Conservation (phyloP, 768 basidiomycete genomes). For the Pleurotus ostreatus region DNA sequence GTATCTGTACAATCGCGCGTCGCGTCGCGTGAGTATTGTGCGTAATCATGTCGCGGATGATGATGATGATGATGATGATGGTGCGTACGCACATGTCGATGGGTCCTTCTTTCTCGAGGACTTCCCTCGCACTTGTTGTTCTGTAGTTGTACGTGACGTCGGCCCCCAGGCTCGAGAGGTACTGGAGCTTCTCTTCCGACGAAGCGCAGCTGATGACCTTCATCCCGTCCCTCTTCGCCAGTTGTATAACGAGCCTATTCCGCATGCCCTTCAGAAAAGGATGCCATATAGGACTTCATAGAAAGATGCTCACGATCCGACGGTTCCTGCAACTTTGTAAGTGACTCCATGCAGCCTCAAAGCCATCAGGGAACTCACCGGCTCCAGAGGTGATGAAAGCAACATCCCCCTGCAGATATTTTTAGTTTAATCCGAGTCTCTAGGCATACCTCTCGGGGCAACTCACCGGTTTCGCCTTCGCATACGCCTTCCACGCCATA, state of each 20-base stretch:
- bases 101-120: constrained; percentile 42
- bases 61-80: no score
- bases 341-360: neutral
- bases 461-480: constrained; percentile 7
- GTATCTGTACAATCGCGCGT: constrained; percentile 12
- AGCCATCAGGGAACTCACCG: constrained; percentile 16
- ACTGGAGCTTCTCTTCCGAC: constrained; percentile 47
- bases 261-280: neutral
- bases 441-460: neutral
- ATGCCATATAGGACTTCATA: no score
- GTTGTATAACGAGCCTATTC: constrained; percentile 25
- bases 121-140: constrained; percentile 34
- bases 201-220: constrained; percentile 53
- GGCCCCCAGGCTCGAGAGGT: constrained; percentile 36
- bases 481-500: constrained; percentile 14
- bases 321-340: constrained; percentile 25
- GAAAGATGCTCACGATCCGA: constrained; percentile 35
- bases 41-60: neutral
- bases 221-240: constrained; percentile 26
- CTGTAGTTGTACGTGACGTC: constrained; percentile 56
- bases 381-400: constrained; percentile 45
- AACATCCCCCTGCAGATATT: constrained; percentile 34
- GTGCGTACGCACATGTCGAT: neutral
- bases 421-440: no score
- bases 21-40: neutral